A percentile compares a stretch with the other conserved stretches of the same genome.
Conservation (phyloP, 495 filamentous ascomycete species). For the Podospora bellae-mahoneyi region DNA sequence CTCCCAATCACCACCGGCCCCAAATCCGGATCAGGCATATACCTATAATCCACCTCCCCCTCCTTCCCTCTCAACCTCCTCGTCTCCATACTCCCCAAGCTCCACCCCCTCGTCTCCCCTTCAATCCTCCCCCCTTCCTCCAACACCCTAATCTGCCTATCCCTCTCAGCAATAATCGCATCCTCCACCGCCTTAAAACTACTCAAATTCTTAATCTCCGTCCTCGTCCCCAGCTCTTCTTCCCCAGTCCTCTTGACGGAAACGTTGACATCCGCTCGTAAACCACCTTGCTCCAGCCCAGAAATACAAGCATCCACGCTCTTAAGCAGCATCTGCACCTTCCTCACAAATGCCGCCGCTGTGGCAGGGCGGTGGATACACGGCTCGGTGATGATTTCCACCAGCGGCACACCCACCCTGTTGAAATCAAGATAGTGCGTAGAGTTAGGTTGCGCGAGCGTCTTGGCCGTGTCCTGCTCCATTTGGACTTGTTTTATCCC, state of each 20-base stretch:
- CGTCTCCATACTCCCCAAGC: conserved; percentile 70
- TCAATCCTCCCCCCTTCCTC: conserved; percentile 73
- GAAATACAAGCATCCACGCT: conserved; percentile 75
- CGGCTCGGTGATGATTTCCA: conserved; percentile 93
- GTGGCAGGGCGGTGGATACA: conserved; percentile 79
- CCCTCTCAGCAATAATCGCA: conserved; percentile 84
- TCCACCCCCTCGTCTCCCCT: conserved; percentile 94
- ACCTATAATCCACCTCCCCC: conserved; percentile 94
- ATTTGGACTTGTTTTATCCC: conserved; percentile 92
- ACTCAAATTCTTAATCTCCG: conserved; percentile 96
- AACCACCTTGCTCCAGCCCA: conserved; percentile 89
- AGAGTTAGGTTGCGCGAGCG: conserved; percentile 67
- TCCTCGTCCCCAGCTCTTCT: conserved; percentile 70
- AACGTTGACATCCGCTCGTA: conserved; percentile 94
- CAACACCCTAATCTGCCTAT: conserved; percentile 78
- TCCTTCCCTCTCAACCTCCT: conserved; percentile 86
- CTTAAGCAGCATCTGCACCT: conserved; percentile 80
- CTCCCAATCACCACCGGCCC: conserved; percentile 70
- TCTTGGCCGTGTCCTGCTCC: conserved; percentile 97
- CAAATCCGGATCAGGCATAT: conserved; percentile 97
- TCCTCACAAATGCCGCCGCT: conserved; percentile 80
- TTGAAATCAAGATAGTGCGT: conserved; percentile 91
- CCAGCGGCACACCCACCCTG: conserved; percentile 80
- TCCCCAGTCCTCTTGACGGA: conserved; percentile 60
- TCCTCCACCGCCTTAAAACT: conserved; percentile 94